Evolutionary conservation across 306 rosid genomes (phyloP), one percentile per base, ranked within the genome.

Genomic region (Cucurbita ficifolia): DNA sequence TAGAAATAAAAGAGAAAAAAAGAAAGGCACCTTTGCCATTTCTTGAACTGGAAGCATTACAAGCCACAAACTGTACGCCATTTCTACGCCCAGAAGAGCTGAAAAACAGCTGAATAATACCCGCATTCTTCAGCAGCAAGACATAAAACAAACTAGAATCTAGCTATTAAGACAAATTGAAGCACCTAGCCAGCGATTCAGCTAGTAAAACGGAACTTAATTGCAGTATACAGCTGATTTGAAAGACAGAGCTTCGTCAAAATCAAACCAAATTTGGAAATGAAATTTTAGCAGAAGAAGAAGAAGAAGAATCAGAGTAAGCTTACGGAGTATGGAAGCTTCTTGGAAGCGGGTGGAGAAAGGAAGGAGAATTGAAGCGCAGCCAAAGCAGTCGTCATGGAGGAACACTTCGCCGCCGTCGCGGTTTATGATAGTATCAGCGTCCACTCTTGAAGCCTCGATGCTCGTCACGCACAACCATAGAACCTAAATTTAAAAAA

Each of bases 31-130:
- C 92, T 77, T 69, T 81, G 18, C 76, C 81, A 49, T 70, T 52
- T 69, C 78, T 76, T 13, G 90, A 73, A 77, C 81, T 65, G 48
- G 87, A 82, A 63, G 92, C 84, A 64, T 59, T 80, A 70, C 76
- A 76, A 76, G 80, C 74, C 80, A 78, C 81, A 13, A 84, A 69
- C 79, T 84, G 77, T 68, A 76, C 72, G 55, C 77, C 75, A 75
- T 70, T 75, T 45, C 75, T 62, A 68, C 74, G 77, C 46, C 75
- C 10, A 39, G 80, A 77, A 8, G 76, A 77, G 76, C 77, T 75
- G 57, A 55, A 57, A 59, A 64, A 22, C 82, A 80, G 81, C 36
- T 21, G 62, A 38, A 64, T 3, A 39, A 38, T 17, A 36, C 13
- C 7, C 33, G 40, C 9, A 13, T 62, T 62, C 24, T 63, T 17